These are phyloP conservation scores for Syzygium aqueum DNA, from an alignment of 345 rosid genomes.

Conservation along the genomic window DNA sequence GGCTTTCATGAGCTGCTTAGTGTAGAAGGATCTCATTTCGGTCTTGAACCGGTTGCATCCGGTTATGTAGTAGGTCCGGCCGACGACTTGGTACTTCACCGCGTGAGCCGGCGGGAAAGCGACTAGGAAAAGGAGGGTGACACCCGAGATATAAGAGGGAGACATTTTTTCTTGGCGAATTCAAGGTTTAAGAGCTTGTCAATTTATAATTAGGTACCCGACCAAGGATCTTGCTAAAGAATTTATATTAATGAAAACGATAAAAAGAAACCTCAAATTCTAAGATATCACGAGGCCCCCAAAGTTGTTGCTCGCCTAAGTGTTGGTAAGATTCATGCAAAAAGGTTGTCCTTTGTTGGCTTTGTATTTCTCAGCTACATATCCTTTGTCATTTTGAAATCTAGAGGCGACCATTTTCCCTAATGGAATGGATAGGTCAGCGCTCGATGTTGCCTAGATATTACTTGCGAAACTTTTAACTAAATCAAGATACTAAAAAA, in stretches of 20 bases:
- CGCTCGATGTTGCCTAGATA: neutral
- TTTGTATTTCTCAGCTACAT: neutral
- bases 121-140: conserved; percentile 6
- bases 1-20: neutral
- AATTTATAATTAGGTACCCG: neutral
- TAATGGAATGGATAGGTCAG: neutral
- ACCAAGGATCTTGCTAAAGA: neutral
- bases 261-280: neutral
- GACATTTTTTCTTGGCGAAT: neutral
- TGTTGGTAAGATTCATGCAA: neutral
- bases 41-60: neutral
- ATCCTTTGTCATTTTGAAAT: neutral
- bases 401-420: neutral
- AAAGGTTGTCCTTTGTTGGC: neutral
- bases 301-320: neutral
- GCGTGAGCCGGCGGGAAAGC: conserved; percentile 1
- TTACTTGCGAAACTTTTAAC: neutral
- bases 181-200: neutral
- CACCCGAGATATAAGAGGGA: neutral
- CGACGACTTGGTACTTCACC: neutral
- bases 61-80: neutral
- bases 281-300: neutral
- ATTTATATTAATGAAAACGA: neutral
- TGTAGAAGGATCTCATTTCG: neutral
- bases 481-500: neutral